Base-by-base conservation (phyloP, 179 eudicot genomes). In the Beta lomatogona region DNA sequence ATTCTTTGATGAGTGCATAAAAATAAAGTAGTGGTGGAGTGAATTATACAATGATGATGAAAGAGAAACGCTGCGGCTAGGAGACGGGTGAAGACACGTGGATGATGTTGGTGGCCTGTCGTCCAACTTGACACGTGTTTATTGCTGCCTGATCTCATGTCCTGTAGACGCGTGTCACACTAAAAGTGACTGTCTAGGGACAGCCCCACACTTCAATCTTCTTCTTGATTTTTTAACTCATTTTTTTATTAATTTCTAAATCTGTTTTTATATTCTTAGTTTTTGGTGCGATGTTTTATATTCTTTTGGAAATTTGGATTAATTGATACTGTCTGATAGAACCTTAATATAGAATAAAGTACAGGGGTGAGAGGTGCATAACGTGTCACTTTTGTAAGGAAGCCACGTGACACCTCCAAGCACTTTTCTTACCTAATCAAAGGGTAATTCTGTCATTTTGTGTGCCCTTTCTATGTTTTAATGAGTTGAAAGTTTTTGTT, bases 41-140 rank as follows among this genome's bases (percentile, higher is more conserved):
- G 9, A 48, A 48, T 19, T 50, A 52, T 12, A 21, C 46, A 74
- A 81, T 75, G 83, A 81, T 81, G 82, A 78, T 25, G 85, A 67
- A 12, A 83, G 79, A 78, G 85, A 66, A 73, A 83, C 71, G 85
- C 70, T 71, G 82, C 85, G 75, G 63, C 75, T 73, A 41, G 79
- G 46, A 45, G 75, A 46, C 60, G 79, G 79, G 81, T 46, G 0
- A 6, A 10, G 85, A 83, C 85, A 83, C 82, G 67, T 78, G 85
- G 28, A 31, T 57, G 59, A 52, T 74, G 4, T 0, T 67, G 3
- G 21, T 55, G 41, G 50, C 15, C 67, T 58, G 2, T 45, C 31
- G n/a, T 76, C 21, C 65, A 7, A 13, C 50, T 50, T 52, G 50
- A 83, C 81, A 80, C 83, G 86, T 84, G 86, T 63, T 72, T 1